Base-by-base conservation (phyloP, 2,329 filamentous ascomycete genomes). In the Ophiostoma novo-ulmi region DNA sequence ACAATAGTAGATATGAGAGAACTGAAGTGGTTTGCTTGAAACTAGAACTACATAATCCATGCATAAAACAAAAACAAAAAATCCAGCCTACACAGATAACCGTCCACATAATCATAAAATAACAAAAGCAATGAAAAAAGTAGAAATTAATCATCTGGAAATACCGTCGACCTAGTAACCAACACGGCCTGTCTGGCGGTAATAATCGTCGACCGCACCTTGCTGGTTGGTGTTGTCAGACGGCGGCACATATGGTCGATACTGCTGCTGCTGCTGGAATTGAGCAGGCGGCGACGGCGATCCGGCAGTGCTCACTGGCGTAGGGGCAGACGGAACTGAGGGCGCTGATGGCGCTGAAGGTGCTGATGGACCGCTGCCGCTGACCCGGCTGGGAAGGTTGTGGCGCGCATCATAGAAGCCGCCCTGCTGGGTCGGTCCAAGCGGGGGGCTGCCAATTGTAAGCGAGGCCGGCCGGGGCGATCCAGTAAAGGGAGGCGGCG, bases 171-270 rank as follows among this genome's bases (percentile, higher is more conserved):
- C 35, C 14, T 38, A 35, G 31, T 73, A 73, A n/a, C 74, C 72
- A 7, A 74, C 74, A n/a, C 72, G 71, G 5, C 73, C 73, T 0
- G 73, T 35, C 74, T 84, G 82, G 67, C 85, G 80, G 75, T 88
- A 88, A 75, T 86, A 88, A 76, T 87, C 86, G 68, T 81, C 82
- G 8, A 36, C 26, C 6, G 26, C 1, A 61, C 31, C 67, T n/a
- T 22, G 64, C 67, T 65, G 63, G 63, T 35, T 85, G 82, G 82
- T 11, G 82, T 44, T 22, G 76, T 69, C 73, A 78, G 39, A 76
- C 55, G 72, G 84, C 3, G 86, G 86, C 2, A 84, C 82, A 71
- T 90, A 90, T 0, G 88, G 84, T 77, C 85, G 88, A 74, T 89
- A 89, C 76, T 87, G 85, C 55, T 81, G 80, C 35, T 67, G 70